phyloP scores from a whole-genome alignment of 805 yeast species.

The Cyberlindnera misumaiensis region DNA sequence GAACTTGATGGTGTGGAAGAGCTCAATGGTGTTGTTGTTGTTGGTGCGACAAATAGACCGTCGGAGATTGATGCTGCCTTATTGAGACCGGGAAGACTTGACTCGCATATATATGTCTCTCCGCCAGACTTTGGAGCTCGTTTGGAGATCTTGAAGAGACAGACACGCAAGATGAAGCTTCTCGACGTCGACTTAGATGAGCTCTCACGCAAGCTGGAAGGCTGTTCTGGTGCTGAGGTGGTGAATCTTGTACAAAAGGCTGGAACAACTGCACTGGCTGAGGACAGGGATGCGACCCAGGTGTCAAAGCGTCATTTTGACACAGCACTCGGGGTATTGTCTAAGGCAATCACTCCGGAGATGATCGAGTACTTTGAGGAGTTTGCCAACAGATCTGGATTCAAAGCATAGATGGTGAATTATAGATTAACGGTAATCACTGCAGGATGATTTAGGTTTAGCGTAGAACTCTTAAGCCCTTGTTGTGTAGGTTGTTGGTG shows the following conservation, averaged over 20 bases:
- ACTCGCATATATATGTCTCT: conserved; percentile 84
- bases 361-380: conserved; percentile 72
- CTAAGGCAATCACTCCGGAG: conserved; percentile 76
- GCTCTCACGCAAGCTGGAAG: conserved; percentile 65
- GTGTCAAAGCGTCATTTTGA: conserved; percentile 68
- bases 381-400: conserved; percentile 35
- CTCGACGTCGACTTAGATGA: conserved; percentile 41
- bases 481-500: too few species aligned
- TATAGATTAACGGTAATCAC: too few species aligned
- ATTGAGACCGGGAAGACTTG: conserved; percentile 92
- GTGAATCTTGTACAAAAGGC: conserved; percentile 92
- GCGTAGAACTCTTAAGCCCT: too few species aligned
- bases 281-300: conserved; percentile 42
- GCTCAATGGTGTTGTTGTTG: conserved; percentile 83
- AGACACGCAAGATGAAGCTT: conserved; percentile 58
- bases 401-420: conserved; percentile 9
- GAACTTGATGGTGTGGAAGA: conserved; percentile 98
- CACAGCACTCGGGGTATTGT: conserved; percentile 58
- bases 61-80: conserved; percentile 89
- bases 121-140: conserved; percentile 88
- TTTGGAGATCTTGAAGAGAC: conserved; percentile 65
- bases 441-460: too few species aligned
- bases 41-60: conserved; percentile 96
- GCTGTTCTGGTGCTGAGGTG: conserved; percentile 96
- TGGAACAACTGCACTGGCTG: conserved; percentile 91